A percentile compares a stretch with the other conserved stretches of the same genome.
These are phyloP conservation scores for Clitopilus passeckerianus DNA, from an alignment of 768 basidiomycete species.

Conservation along the genomic window DNA sequence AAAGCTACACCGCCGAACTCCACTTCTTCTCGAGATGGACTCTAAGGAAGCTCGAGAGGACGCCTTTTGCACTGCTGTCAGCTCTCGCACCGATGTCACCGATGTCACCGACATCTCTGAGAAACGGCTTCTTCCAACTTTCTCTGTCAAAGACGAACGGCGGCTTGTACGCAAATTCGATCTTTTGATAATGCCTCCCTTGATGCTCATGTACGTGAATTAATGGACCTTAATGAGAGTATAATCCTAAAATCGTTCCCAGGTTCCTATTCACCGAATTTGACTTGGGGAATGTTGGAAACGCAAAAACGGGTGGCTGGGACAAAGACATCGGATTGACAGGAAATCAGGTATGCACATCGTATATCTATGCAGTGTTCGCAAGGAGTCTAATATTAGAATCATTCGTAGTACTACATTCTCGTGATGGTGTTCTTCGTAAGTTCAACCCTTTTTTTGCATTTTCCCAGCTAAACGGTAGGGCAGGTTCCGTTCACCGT, in stretches of 20 bases:
- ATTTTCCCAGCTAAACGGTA: neutral
- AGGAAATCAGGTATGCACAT: too few relatives aligned
- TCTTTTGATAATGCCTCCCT: too few relatives aligned
- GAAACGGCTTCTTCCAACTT: neutral
- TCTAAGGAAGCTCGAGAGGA: neutral
- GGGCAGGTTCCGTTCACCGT: conserved; percentile 39
- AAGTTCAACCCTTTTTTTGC: conserved; percentile 5
- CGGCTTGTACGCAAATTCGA: too few relatives aligned
- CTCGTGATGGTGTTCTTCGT: conserved; percentile 46
- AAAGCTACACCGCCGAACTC: neutral
- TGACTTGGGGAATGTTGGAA: too few relatives aligned
- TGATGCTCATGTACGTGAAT: too few relatives aligned
- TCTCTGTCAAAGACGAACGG: neutral
- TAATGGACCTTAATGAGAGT: too few relatives aligned
- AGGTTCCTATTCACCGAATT: too few relatives aligned
- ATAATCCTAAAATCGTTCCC: too few relatives aligned
- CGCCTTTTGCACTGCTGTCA: neutral
- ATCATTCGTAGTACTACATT: conserved; percentile 32
- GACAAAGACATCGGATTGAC: too few relatives aligned
- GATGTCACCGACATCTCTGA: neutral
- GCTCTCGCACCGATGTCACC: neutral
- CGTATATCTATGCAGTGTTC: neutral
- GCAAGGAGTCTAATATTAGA: neutral
- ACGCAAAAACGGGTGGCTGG: too few relatives aligned
- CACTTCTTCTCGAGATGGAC: neutral